These are phyloP conservation scores for Cynara cardunculus DNA, from an alignment of 129 eudicot species.

Conservation along the genomic window DNA sequence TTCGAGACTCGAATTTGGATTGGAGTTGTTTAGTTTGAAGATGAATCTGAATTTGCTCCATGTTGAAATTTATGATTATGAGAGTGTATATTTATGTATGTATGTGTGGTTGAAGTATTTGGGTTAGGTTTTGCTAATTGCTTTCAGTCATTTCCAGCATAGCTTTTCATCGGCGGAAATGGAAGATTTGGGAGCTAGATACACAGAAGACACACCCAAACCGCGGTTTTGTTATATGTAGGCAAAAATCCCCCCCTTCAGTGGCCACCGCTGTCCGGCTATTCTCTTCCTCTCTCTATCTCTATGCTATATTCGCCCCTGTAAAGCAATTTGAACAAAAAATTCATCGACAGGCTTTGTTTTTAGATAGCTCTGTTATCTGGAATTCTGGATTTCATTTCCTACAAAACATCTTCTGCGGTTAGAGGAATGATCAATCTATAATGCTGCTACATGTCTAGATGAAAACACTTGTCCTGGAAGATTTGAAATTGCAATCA, in stretches of 20 bases:
- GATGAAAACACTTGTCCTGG: not conserved
- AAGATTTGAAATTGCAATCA: not conserved
- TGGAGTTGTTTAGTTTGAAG: conserved; percentile 12
- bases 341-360: not conserved
- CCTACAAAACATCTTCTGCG: too few species aligned
- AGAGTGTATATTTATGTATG: not conserved
- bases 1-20: conserved; percentile 15
- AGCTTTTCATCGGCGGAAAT: not conserved
- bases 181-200: conserved; percentile 2
- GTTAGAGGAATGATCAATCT: not conserved
- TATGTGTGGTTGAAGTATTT: conserved; percentile 4
- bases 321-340: not conserved
- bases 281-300: not conserved
- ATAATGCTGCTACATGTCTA: not conserved
- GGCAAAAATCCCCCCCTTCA: not conserved
- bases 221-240: not conserved
- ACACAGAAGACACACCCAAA: not conserved
- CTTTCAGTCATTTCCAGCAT: conserved; percentile 3
- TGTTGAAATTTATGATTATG: not conserved
- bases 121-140: conserved; percentile 6
- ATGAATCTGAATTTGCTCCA: conserved; percentile 8
- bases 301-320: not conserved
- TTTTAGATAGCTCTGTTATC: too few species aligned
- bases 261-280: not conserved
- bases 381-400: too few species aligned